A percentile compares a stretch with the other conserved stretches of the same genome.
phyloP scores from a whole-genome alignment of 2,329 filamentous ascomycete genomes.

The Aspergillus viridinutans region DNA sequence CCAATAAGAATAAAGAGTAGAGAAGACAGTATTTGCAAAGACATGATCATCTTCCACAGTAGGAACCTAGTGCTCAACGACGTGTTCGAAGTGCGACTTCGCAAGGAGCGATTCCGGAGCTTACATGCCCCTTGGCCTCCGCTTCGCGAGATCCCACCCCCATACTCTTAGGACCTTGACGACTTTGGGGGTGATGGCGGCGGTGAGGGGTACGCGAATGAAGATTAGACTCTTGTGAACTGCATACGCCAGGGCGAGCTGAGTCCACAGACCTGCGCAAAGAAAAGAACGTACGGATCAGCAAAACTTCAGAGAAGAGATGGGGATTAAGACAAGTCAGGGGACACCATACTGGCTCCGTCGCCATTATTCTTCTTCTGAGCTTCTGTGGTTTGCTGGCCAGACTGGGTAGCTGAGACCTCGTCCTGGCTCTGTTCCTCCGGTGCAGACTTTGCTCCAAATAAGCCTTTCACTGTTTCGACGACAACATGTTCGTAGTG shows the following conservation, averaged over 20 bases:
- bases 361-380: slow-evolving; percentile 58
- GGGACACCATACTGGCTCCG: slow-evolving; percentile 64
- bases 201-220: slow-evolving; percentile 85
- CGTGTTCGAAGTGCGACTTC: not conserved
- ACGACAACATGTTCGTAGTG: slow-evolving; percentile 44
- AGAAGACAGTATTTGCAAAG: not conserved
- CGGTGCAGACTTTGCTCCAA: not conserved
- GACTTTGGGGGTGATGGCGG: slow-evolving; percentile 88
- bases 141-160: slow-evolving; percentile 94
- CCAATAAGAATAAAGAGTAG: slow-evolving; percentile 6
- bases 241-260: slow-evolving; percentile 88
- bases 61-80: not conserved
- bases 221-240: slow-evolving; percentile 99
- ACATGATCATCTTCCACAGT: not conserved
- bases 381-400: slow-evolving; percentile 58
- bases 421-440: not conserved
- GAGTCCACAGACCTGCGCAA: slow-evolving; percentile 65
- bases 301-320: not conserved
- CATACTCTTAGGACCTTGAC: slow-evolving; percentile 80
- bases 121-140: slow-evolving; percentile 43
- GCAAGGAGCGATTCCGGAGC: not conserved
- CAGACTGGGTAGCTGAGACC: slow-evolving; percentile 7
- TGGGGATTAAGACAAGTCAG: not conserved
- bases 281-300: not conserved
- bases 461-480: slow-evolving; percentile 30